Evolutionary conservation across 2,329 filamentous ascomycete genomes (phyloP), one percentile per base, ranked within the genome.

Genomic region (Periconia sp.): DNA sequence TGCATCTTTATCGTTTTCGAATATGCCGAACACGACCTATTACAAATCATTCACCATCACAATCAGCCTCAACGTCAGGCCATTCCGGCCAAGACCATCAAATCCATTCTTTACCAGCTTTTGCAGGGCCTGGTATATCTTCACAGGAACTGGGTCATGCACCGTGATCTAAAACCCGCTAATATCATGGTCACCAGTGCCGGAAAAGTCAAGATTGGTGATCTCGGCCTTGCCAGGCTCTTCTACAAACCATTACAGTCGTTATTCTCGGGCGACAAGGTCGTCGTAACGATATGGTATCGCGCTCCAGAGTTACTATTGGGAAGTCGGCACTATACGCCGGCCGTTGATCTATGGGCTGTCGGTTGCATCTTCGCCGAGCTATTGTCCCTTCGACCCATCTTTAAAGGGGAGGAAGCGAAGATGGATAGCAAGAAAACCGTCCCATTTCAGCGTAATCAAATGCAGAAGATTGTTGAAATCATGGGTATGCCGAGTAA

Each of bases 1-100:
- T 97, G 92, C 77, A 97, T 99, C 72, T 99, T 92, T 76, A 99
- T 99, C 89, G 92, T 99, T 1, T 97, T 99, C 65, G 94, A 97
- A 74, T 99, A 96, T 73, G 94, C 94, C 62, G 94, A 99, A 75
- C 94, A 99, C 74, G 94, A 99, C 74, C 79, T 99, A 37, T 81
- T 99, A 5, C 94, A 99, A 74, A 97, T 99, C 71, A 97, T 99
- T 63, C 94, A 99, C 72, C 92, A 97, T 71, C 94, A 99, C 75
- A 96, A 90, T 1, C 89, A 96, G 72, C 89, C 92, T 53, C 87
- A 91, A 27, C 84, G 92, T 23, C 90, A 94, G 62, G 88, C 91
- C 6, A 97, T 99, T 54, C 92, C 93, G 1, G 89, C 93, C 0
- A 81, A 86, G 20, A 96, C 91, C 54, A 88, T 99, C 69, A 93